phyloP scores from a whole-genome alignment of 2,329 filamentous ascomycete species.

The Beauveria scarabaeidicola region DNA sequence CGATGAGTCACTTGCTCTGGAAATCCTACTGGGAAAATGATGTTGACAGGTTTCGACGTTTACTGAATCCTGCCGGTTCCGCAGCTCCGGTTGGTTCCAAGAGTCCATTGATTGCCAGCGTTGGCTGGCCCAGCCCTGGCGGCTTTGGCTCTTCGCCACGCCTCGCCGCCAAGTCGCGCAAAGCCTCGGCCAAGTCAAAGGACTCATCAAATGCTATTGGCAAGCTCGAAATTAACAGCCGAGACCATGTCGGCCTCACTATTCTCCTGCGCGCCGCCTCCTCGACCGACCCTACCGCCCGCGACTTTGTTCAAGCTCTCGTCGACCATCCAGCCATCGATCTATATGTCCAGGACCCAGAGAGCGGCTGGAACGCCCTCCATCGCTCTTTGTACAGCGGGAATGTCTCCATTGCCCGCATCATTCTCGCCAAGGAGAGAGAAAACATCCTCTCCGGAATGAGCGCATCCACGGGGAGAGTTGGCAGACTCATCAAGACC shows the following conservation, averaged over 20 bases:
- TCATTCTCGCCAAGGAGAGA: conserved; percentile 71
- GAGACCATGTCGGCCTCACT: conserved; percentile 73
- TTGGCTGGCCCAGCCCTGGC: conserved; percentile 21
- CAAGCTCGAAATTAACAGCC: conserved; percentile 70
- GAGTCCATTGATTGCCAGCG: conserved; percentile 38
- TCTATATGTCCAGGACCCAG: conserved; percentile 75
- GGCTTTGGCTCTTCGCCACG: conserved; percentile 44
- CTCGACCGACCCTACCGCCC: conserved; percentile 59
- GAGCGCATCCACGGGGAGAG: conserved; percentile 49
- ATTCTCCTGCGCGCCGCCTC: conserved; percentile 78
- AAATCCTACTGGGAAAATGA: conserved; percentile 96
- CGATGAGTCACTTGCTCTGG: conserved; percentile 97
- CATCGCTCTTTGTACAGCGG: conserved; percentile 86
- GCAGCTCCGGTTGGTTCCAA: conserved; percentile 46
- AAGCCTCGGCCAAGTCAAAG: conserved; percentile 35
- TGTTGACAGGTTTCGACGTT: conserved; percentile 86
- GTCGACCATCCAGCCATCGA: conserved; percentile 78
- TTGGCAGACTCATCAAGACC: conserved; percentile 77
- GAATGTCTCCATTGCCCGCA: conserved; percentile 76
- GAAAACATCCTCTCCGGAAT: conserved; percentile 54
- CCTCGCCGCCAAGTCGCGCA: conserved; percentile 40
- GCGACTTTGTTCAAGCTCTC: conserved; percentile 68
- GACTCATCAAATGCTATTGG: conserved; percentile 34
- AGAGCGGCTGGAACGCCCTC: conserved; percentile 93
- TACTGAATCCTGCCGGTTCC: conserved; percentile 65